Conservation (phyloP, 2,329 filamentous ascomycete genomes). For the Penicillium sp. region DNA sequence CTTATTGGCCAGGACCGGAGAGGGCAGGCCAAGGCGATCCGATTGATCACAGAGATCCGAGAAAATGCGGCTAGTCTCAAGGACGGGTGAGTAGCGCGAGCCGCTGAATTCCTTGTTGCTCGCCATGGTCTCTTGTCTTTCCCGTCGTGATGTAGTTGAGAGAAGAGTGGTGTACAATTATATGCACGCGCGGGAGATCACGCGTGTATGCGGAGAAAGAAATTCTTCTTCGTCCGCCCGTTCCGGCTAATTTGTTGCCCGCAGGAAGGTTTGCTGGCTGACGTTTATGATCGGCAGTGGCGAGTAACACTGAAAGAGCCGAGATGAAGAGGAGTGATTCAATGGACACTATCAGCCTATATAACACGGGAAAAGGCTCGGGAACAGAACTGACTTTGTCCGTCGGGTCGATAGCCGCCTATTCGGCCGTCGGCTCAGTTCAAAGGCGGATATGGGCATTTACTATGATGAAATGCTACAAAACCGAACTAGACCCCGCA, state of each 20-base stretch:
- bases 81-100: constrained; percentile 32
- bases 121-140: constrained; percentile 16
- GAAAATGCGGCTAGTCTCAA: constrained; percentile 40
- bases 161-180: background rate
- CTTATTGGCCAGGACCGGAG: constrained; percentile 30
- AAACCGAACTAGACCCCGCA: constrained; percentile 1
- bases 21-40: constrained; percentile 32
- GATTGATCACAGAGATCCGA: constrained; percentile 35
- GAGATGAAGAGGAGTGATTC: background rate
- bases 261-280: background rate
- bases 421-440: constrained; percentile 6
- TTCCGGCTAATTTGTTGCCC: background rate
- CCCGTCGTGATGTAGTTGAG: background rate
- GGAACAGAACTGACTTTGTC: background rate
- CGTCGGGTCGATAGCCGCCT: constrained; percentile 3
- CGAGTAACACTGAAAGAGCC: background rate
- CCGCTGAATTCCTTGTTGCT: constrained; percentile 8
- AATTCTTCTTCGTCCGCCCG: background rate
- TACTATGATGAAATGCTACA: background rate
- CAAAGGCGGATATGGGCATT: background rate
- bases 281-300: background rate
- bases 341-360: background rate
- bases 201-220: background rate
- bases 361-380: constrained; percentile 7
- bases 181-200: background rate